Percentiles rank a stretch among this genome's conserved stretches.
Conservation (phyloP, 2,329 filamentous ascomycete genomes). For the Xylariaceae sp. region DNA sequence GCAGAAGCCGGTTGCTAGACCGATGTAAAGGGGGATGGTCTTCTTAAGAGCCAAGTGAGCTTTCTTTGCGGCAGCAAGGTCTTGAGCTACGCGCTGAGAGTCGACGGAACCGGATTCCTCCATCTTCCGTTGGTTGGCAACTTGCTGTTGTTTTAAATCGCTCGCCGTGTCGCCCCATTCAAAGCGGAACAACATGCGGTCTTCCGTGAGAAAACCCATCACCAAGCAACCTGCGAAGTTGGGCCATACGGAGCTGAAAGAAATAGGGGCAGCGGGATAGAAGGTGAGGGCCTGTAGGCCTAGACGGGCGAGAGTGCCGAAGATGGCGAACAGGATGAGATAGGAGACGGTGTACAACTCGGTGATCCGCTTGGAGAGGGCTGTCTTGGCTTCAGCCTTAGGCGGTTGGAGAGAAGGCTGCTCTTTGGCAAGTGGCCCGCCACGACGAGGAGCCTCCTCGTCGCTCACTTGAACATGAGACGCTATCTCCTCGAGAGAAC, state of each 20-base stretch:
- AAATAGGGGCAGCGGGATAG: conserved; percentile 71
- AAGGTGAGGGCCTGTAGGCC: conserved; percentile 73
- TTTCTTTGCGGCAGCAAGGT: conserved; percentile 47
- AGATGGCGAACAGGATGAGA: conserved; percentile 76
- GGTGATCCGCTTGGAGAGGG: conserved; percentile 48
- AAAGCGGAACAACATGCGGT: conserved; percentile 66
- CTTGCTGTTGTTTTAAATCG: conserved; percentile 32
- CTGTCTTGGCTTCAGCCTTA: neutral
- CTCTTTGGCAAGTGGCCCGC: conserved; percentile 1
- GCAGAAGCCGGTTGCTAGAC: conserved; percentile 80
- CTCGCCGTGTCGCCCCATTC: conserved; percentile 54
- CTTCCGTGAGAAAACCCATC: conserved; percentile 82
- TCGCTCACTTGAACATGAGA: conserved; percentile 27
- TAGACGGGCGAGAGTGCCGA: conserved; percentile 78
- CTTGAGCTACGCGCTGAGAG: conserved; percentile 15
- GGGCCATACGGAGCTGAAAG: conserved; percentile 75
- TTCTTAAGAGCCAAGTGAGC: conserved; percentile 66
- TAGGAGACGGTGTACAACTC: conserved; percentile 71
- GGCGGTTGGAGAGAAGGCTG: conserved; percentile 1
- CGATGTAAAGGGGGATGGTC: conserved; percentile 82
- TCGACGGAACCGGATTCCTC: conserved; percentile 33
- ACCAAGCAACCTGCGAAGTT: conserved; percentile 77
- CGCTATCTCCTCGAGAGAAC: conserved; percentile 37
- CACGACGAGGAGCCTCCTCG: conserved; percentile 14
- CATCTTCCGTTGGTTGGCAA: conserved; percentile 34